Conservation (phyloP, 2,329 filamentous ascomycete species). For the Colletotrichum sp. region DNA sequence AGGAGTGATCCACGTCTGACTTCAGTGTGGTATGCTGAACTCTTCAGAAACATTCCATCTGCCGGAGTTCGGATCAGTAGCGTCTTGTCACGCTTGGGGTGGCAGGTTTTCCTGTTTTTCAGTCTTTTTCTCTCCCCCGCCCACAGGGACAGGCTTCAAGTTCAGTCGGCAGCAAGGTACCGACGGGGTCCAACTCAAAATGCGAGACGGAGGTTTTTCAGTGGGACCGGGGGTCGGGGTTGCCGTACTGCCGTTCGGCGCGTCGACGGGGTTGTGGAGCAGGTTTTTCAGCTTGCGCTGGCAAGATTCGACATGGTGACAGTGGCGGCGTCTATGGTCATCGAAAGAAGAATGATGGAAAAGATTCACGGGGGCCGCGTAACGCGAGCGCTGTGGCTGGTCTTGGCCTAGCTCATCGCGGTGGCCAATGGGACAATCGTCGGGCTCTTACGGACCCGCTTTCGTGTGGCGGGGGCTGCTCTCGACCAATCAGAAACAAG, state of each 20-base stretch:
- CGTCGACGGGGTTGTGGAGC: background rate
- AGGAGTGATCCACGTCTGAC: background rate
- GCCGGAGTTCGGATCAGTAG: background rate
- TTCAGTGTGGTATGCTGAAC: background rate
- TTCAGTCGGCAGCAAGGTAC: background rate
- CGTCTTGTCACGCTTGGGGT: background rate
- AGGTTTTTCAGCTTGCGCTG: background rate
- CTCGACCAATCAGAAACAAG: background rate
- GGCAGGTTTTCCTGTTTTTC: background rate
- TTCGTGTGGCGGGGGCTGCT: background rate
- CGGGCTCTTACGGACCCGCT: background rate
- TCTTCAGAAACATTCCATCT: background rate
- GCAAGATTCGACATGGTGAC: background rate
- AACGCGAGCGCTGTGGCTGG: conserved; percentile 9
- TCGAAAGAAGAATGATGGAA: background rate
- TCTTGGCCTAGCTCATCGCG: background rate
- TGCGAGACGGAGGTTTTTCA: background rate
- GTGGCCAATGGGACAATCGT: background rate
- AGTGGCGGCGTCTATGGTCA: background rate
- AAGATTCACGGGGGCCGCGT: conserved; percentile 7
- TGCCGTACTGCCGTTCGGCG: background rate
- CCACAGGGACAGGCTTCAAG: background rate
- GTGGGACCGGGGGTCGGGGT: background rate
- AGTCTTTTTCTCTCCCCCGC: background rate
- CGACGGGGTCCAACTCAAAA: background rate